Percentiles rank a stretch among this genome's conserved stretches.
Evolutionary conservation across 345 rosid species (phyloP).

Genomic region (Eucalyptus tenuipes): DNA sequence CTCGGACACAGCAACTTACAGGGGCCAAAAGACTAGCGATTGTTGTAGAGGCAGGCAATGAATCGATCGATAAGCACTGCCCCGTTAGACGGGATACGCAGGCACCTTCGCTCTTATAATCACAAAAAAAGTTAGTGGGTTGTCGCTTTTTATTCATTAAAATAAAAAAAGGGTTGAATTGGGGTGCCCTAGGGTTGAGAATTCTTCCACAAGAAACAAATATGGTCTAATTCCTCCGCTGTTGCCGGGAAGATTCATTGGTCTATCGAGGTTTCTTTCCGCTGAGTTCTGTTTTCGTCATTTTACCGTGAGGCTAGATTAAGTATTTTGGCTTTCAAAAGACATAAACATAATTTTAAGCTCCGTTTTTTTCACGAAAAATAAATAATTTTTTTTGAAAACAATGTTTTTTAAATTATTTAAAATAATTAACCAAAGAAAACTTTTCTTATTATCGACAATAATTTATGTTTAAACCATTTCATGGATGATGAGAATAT

Average conservation of each 20-base stretch:
- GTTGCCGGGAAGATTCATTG: background rate
- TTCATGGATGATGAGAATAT: background rate
- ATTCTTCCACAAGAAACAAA: background rate
- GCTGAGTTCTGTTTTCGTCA: background rate
- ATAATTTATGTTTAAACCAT: too few species aligned
- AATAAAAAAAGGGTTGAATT: background rate
- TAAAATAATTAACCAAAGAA: background rate
- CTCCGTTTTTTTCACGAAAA: background rate
- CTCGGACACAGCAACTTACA: background rate
- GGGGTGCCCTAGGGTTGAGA: background rate
- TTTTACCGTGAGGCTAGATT: background rate
- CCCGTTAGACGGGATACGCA: background rate
- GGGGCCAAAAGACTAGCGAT: background rate
- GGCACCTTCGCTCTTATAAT: background rate
- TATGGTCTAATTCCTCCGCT: background rate
- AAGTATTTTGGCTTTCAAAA: background rate
- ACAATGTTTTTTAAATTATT: too few species aligned
- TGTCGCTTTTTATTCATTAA: background rate
- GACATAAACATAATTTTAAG: background rate
- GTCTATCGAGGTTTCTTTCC: background rate
- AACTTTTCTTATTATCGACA: fast-evolving
- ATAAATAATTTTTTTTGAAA: too few species aligned
- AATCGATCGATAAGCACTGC: background rate
- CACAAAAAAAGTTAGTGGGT: background rate
- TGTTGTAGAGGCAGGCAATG: background rate